phyloP scores from a whole-genome alignment of 495 filamentous ascomycete species.

The Achaetomiella virescens region DNA sequence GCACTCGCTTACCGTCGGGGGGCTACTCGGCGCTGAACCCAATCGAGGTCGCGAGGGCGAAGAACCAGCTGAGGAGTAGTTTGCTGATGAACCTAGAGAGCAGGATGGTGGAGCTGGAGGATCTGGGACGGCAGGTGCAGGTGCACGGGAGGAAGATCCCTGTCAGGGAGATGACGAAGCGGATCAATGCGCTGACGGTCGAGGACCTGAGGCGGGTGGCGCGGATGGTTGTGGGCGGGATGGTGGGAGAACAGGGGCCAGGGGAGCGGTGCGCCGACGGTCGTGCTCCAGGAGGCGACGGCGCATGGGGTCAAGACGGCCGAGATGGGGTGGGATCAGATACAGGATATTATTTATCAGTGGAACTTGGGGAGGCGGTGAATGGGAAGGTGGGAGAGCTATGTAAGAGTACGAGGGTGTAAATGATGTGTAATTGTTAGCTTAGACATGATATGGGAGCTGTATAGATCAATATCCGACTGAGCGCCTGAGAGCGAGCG shows the following conservation, averaged over 20 bases:
- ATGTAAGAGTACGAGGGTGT: constrained; percentile 6
- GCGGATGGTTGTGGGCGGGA: constrained; percentile 65
- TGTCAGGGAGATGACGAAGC: constrained; percentile 84
- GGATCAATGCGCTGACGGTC: constrained; percentile 77
- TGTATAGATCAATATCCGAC: background rate
- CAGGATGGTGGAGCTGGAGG: constrained; percentile 97
- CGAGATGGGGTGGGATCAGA: constrained; percentile 74
- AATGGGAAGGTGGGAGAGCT: background rate
- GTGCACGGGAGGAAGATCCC: constrained; percentile 88
- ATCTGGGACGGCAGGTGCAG: constrained; percentile 92
- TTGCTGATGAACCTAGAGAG: constrained; percentile 97
- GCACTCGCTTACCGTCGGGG: constrained; percentile 65
- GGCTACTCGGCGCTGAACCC: constrained; percentile 63
- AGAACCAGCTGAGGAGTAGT: constrained; percentile 89
- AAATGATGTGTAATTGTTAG: background rate
- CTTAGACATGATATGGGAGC: background rate
- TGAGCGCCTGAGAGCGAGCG: too few species aligned
- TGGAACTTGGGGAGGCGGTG: constrained; percentile 69
- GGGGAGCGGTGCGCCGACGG: constrained; percentile 87
- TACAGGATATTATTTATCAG: constrained; percentile 73
- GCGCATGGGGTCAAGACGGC: constrained; percentile 43
- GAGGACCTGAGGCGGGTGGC: constrained; percentile 84
- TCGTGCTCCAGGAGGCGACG: constrained; percentile 81
- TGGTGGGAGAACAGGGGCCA: constrained; percentile 66
- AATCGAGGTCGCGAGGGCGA: constrained; percentile 86